Base-by-base conservation (phyloP, 768 basidiomycete genomes). In the Leccinum sublutescens region DNA sequence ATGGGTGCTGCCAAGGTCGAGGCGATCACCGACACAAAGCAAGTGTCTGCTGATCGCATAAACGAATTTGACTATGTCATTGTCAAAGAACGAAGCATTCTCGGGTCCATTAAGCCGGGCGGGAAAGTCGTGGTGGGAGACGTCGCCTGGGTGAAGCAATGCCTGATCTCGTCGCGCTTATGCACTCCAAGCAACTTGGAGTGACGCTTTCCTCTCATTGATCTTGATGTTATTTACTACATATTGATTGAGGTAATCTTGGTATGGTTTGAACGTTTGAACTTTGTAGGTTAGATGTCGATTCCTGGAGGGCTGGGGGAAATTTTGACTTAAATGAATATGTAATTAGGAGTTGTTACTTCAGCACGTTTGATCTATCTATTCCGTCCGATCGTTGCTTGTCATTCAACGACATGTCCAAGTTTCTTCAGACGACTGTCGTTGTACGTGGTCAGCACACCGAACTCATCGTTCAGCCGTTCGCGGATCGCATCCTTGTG, bases 1-100 rank as follows among this genome's bases (percentile, higher is more conserved):
- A 91, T 95, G 85, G 92, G 93, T 1, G 91, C 93, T 0, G 73
- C 75, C 7, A 77, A 74, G 12, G 87, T 95, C 50, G 88, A 92
- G 70, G 85, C 85, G 2, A 81, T 86, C 29, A 71, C 76, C 8
- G 80, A 84, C n/a, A 31, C 73, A 9, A 77, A 74, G 57, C 31
- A 68, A 55, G n/a, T 74, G 48, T 23, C 77, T 64, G 14, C 58
- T 21, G 29, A 70, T 62, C 7, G 64, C 25, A 63, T 72, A 51
- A 8, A 58, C 45, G 38, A n/a, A 7, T 91, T 84, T 69, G 81
- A 88, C 66, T 86, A 85, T 60, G 72, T 91, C 43, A 77, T 94
- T 54, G 78, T 86, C 60, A 82, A 83, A 62, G 84, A 87, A 33
- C 57, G 36, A 36, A 36, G 21, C 17, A 19, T 54, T 29, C 60